Base-by-base conservation (phyloP, 345 rosid genomes). In the Boechera retrofracta region DNA sequence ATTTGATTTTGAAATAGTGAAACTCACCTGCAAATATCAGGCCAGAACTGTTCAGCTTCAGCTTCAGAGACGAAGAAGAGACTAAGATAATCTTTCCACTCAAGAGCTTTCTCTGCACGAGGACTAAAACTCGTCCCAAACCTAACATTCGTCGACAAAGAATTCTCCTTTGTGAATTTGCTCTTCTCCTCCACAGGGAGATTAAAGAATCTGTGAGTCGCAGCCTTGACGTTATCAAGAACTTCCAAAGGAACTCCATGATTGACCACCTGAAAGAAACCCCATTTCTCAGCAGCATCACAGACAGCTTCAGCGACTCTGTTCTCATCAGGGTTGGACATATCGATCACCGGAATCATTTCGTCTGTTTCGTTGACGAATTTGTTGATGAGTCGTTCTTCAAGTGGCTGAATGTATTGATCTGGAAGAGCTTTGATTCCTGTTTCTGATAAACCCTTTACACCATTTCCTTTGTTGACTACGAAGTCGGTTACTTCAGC, bases 251-350 rank as follows among this genome's bases (percentile, higher is more conserved):
- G 81, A 11, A 84, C 83, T 0, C 89, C 86, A 49, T 84, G 89
- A 6, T 83, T 83, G 21, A 83, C 74, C 9, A 84, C 77, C 57
- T 86, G 89, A n/a, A 86, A 84, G 75, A 79, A 83, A 4, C 89
- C 89, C 85, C 85, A 86, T 42, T 66, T 79, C 80, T 81, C 84
- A 11, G 86, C 85, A 32, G 89, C 89, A 4, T 83, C 82, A 36
- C 87, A 77, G 6, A 85, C 69, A 0, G 84, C 84, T 33, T 81
- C 66, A 18, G 85, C 85, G 29, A 83, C 73, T 29, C 26, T 69
- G 0, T 56, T 21, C 56, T 83, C 85, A 3, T 84, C 79, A 31
- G 72, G 80, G 3, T 83, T 56, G 2, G 85, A 81, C 80, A 86
- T 81, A 45, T 86, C 86, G 29, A 85, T 83, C 0, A 86, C 77